A percentile compares a stretch with the other conserved stretches of the same genome.
Conservation (phyloP, 208 protist genomes). For the Crithidia fasciculata region DNA sequence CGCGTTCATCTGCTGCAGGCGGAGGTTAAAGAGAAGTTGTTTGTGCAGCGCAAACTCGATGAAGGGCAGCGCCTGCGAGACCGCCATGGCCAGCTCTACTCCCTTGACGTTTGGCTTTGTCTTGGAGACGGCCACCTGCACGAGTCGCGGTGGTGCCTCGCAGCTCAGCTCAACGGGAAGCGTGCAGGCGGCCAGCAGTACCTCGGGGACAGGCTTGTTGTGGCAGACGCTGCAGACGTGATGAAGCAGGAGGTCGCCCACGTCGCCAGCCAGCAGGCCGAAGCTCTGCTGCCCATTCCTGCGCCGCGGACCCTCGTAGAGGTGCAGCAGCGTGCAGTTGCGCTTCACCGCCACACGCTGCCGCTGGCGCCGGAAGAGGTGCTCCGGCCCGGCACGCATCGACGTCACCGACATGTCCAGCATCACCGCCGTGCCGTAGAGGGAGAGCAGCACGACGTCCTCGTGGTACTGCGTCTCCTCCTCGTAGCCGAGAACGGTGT, state of each 20-base stretch:
- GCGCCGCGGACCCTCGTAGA: constrained; percentile 55
- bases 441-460: constrained; percentile 85
- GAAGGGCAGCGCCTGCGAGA: constrained; percentile 88
- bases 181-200: constrained; percentile 80
- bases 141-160: constrained; percentile 67
- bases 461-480: constrained; percentile 87
- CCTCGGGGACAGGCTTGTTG: constrained; percentile 71
- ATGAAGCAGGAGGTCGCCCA: constrained; percentile 50
- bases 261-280: constrained; percentile 26
- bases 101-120: constrained; percentile 75
- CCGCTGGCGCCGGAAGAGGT: constrained; percentile 57
- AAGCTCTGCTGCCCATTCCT: constrained; percentile 19
- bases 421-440: constrained; percentile 91
- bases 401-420: constrained; percentile 61
- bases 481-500: constrained; percentile 90
- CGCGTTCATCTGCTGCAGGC: constrained; percentile 81
- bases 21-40: constrained; percentile 90
- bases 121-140: constrained; percentile 76
- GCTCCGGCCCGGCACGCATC: constrained; percentile 71
- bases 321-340: constrained; percentile 72
- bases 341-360: constrained; percentile 47
- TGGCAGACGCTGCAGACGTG: constrained; percentile 75
- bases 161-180: constrained; percentile 74
- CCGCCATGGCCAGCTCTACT: constrained; percentile 73
- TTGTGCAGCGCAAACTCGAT: constrained; percentile 92